Evolutionary conservation across 352 stramenopile genomes (phyloP).

Genomic region (Phytophthora constricta): DNA sequence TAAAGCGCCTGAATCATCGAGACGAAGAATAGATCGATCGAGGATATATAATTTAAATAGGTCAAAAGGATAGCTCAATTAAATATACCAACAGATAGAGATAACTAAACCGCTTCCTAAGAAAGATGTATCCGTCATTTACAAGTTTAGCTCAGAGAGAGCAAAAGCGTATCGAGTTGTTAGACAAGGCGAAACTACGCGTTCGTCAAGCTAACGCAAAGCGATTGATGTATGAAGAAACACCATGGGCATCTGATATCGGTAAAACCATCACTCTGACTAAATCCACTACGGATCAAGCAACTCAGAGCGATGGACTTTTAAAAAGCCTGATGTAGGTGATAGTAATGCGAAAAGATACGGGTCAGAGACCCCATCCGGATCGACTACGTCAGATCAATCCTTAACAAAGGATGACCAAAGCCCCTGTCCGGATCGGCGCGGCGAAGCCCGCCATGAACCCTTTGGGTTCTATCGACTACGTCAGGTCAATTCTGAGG

Average conservation of each 20-base stretch:
- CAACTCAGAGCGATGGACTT: slow-evolving; percentile 1
- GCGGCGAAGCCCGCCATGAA: too few relatives aligned
- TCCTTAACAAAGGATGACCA: not conserved
- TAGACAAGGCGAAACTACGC: not conserved
- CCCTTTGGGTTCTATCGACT: too few relatives aligned
- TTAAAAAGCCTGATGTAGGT: not conserved
- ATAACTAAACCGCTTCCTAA: not conserved
- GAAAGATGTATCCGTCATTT: slow-evolving; percentile 8
- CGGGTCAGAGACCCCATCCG: not conserved
- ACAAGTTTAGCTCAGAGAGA: slow-evolving; percentile 4
- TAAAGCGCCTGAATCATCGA: too few relatives aligned
- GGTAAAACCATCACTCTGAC: not conserved
- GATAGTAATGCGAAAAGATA: not conserved
- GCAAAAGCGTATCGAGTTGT: not conserved
- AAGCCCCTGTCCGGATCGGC: too few relatives aligned
- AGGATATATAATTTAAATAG: not conserved
- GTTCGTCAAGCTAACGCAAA: not conserved
- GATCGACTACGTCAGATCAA: not conserved
- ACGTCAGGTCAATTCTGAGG: too few relatives aligned
- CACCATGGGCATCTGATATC: not conserved
- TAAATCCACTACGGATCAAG: not conserved
- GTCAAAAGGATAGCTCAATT: not conserved
- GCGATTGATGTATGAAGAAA: slow-evolving; percentile 2
- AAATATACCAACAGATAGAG: not conserved
- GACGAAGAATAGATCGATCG: not conserved